Base-by-base conservation (phyloP, 2,329 filamentous ascomycete genomes). In the Stagonosporopsis rhizophila region DNA sequence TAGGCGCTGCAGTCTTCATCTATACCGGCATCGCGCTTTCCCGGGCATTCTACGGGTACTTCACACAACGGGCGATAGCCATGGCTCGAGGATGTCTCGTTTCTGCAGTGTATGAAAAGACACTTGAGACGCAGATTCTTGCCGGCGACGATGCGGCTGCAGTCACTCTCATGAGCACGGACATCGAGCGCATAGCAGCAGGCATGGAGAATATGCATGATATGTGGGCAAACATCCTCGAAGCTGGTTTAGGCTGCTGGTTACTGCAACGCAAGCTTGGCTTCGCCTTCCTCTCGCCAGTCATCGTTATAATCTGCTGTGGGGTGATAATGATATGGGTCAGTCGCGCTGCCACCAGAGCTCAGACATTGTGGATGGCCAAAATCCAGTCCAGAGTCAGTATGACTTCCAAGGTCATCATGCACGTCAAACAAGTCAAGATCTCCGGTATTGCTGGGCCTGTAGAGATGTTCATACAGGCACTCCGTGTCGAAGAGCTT, bases 381-480 rank as follows among this genome's bases (percentile, higher is more conserved):
- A 57, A 44, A 3, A 67, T 73, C 15, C 64, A 74, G 34, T 62
- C 54, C 27, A 56, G 71, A 14, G 64, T 73, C 12, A 60, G 63
- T 19, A 50, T 65, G 12, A 74, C 71, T 1, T 55, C 70, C 4
- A 64, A 58, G 8, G 64, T 71, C 20, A 69, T 79, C 17, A 64
- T 67, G 1, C 68, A 67, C 34, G 76, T 80, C 68, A 80, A 78
- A 53, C 60, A 68, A 37, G 61, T 80, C 17, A 78, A 77, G 50
- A 75, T 79, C 40, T 71, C 72, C 1, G 77, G 77, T 5, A 62
- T 80, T 9, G 53, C 72, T 4, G 60, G 46, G 9, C 59, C 69
- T 2, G 56, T 78, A 1, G 65, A 66, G n/a, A 53, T 60, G 1
- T 53, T 71, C 2, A 64, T 80, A 2, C 74, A 79, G 46, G 52